These are phyloP conservation scores for Ganoderma multipileum DNA, from an alignment of 1,284 basidiomycete species.

Conservation along the genomic window DNA sequence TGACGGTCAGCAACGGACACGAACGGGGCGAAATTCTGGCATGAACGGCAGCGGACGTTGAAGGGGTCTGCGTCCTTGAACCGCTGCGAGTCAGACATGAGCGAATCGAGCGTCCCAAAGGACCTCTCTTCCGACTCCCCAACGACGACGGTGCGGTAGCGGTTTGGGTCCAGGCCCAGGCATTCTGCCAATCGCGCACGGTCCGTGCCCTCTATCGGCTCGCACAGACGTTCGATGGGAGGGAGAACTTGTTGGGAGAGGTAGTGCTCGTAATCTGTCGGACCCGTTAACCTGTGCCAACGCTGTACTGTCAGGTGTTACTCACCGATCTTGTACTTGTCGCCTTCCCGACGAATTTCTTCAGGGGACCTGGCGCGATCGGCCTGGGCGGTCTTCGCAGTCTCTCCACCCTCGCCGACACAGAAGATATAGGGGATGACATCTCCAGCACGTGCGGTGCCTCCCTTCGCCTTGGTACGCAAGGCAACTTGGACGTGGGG, in stretches of 20 bases:
- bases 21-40: conserved; percentile 70
- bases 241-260: conserved; percentile 92
- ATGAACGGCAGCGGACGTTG: conserved; percentile 76
- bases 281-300: background rate
- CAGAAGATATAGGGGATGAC: conserved; percentile 98
- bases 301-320: background rate
- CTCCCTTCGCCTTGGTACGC: conserved; percentile 88
- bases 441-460: conserved; percentile 84
- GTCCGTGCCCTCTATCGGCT: conserved; percentile 96
- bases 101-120: conserved; percentile 89
- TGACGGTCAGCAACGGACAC: conserved; percentile 70
- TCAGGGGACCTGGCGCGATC: conserved; percentile 95
- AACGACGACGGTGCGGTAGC: conserved; percentile 61
- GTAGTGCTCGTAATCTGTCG: conserved; percentile 90
- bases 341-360: conserved; percentile 78
- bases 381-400: conserved; percentile 82
- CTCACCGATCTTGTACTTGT: conserved; percentile 77
- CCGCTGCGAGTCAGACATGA: conserved; percentile 87
- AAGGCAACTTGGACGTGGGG: conserved; percentile 98
- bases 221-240: conserved; percentile 94
- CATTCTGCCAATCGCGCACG: conserved; percentile 92
- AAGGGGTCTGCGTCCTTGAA: conserved; percentile 82
- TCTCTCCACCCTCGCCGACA: conserved; percentile 76
- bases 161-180: conserved; percentile 87
- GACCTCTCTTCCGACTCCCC: conserved; percentile 65